Evolutionary conservation across 2,329 filamentous ascomycete species (phyloP).

Genomic region (Trichothecium roseum): DNA sequence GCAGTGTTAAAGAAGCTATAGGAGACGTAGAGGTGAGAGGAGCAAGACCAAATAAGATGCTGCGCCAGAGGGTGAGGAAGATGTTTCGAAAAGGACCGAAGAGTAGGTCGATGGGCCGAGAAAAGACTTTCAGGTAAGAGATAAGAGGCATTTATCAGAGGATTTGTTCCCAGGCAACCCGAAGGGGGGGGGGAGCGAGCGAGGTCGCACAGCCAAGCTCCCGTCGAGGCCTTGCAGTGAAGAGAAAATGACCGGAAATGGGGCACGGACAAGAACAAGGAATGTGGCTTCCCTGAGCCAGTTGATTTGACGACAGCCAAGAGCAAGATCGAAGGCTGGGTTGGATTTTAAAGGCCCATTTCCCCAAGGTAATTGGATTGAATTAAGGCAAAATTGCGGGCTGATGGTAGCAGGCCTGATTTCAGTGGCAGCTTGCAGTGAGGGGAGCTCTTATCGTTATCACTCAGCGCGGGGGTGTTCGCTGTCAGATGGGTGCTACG

Average conservation of each 20-base stretch:
- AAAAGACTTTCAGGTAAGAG: slow-evolving; percentile 15
- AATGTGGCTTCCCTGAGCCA: too few relatives aligned
- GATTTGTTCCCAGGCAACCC: not conserved
- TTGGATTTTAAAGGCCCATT: too few relatives aligned
- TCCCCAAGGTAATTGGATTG: too few relatives aligned
- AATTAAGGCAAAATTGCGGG: too few relatives aligned
- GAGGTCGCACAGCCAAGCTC: not conserved
- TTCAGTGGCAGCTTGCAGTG: not conserved
- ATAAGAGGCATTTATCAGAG: slow-evolving; percentile 14
- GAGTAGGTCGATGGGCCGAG: slow-evolving; percentile 18
- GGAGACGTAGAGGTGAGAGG: not conserved
- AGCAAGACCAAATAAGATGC: slow-evolving; percentile 9
- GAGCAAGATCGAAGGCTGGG: too few relatives aligned
- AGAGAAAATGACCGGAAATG: too few relatives aligned
- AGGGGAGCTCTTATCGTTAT: slow-evolving; percentile 3
- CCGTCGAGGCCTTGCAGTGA: not conserved
- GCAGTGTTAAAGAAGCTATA: slow-evolving; percentile 4
- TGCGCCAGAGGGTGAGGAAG: slow-evolving; percentile 15
- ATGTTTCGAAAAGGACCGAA: slow-evolving; percentile 16
- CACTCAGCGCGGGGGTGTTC: slow-evolving; percentile 1
- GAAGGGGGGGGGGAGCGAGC: not conserved
- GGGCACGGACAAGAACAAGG: too few relatives aligned
- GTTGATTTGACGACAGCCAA: too few relatives aligned
- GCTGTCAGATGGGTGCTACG: too few relatives aligned
- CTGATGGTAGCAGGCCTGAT: too few relatives aligned